Percentiles rank a stretch among this genome's conserved stretches.
phyloP scores from a whole-genome alignment of 106 monocot genomes.

The Dioscorea dumetorum region DNA sequence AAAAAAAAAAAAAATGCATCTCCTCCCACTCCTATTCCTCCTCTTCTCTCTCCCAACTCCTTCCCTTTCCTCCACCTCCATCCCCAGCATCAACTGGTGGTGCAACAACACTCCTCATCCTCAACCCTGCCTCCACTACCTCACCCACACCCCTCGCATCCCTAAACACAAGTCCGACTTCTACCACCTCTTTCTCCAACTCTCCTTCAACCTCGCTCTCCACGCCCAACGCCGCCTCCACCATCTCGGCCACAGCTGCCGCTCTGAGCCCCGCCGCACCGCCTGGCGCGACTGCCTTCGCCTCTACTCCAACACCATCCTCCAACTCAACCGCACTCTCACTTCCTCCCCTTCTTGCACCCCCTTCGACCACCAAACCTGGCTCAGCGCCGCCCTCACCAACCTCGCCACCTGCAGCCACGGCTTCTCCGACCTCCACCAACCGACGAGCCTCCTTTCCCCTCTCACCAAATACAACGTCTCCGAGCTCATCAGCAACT shows the following conservation, averaged over 20 bases:
- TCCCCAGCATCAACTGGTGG: constrained; percentile 13
- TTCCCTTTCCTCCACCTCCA: neutral
- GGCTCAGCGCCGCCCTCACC: constrained; percentile 78
- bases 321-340: constrained; percentile 74
- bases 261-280: neutral
- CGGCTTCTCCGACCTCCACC: constrained; percentile 40
- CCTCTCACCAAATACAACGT: constrained; percentile 43
- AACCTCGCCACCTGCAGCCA: constrained; percentile 55
- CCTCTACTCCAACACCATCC: constrained; percentile 55
- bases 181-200: constrained; percentile 17
- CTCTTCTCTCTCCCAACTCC: neutral
- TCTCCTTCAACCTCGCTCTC: constrained; percentile 6
- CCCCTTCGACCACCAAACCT: constrained; percentile 45
- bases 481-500: constrained; percentile 72
- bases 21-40: constrained; percentile 31
- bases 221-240: constrained; percentile 14
- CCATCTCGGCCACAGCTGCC: neutral
- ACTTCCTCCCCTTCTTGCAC: constrained; percentile 5
- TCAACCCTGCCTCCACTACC: constrained; percentile 23
- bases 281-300: constrained; percentile 41
- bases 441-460: constrained; percentile 13
- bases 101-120: constrained; percentile 28
- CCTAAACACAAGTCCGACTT: constrained; percentile 16
- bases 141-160: neutral
- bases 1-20: constrained; percentile 6